Percentiles rank a stretch among this genome's conserved stretches.
phyloP scores from a whole-genome alignment of 768 basidiomycete species.

The Russula sp. region DNA sequence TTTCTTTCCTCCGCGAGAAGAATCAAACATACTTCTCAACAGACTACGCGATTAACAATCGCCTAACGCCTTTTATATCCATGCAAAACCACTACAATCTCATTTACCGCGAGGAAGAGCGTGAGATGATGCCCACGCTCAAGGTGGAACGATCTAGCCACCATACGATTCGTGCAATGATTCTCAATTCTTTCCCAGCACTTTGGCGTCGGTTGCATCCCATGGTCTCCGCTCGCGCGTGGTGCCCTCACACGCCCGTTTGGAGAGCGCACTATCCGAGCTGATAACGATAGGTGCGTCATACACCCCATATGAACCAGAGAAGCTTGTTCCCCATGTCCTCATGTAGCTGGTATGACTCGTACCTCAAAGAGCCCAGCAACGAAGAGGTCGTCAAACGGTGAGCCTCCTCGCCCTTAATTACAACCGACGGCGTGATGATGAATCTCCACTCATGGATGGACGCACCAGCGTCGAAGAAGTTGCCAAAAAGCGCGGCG shows the following conservation, averaged over 20 bases:
- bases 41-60: slow-evolving; percentile 30
- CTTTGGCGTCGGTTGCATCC: slow-evolving; percentile 37
- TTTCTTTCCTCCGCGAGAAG: not conserved
- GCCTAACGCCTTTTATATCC: slow-evolving; percentile 39
- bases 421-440: not conserved
- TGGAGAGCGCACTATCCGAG: slow-evolving; percentile 21
- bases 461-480: slow-evolving; percentile 28
- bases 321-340: slow-evolving; percentile 1
- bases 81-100: slow-evolving; percentile 44
- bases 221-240: slow-evolving; percentile 36
- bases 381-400: slow-evolving; percentile 15
- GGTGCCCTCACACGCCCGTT: slow-evolving; percentile 29
- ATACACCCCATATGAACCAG: slow-evolving; percentile 3
- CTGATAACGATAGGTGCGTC: slow-evolving; percentile 28
- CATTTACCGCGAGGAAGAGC: slow-evolving; percentile 41
- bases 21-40: no score
- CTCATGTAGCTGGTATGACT: slow-evolving; percentile 5
- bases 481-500: slow-evolving; percentile 33
- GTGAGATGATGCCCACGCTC: slow-evolving; percentile 34
- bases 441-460: not conserved
- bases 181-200: slow-evolving; percentile 17
- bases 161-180: not conserved
- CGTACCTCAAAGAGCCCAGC: slow-evolving; percentile 11
- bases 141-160: slow-evolving; percentile 20
- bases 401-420: not conserved